phyloP scores from a whole-genome alignment of 306 rosid genomes.

The Trifolium subterraneum region DNA sequence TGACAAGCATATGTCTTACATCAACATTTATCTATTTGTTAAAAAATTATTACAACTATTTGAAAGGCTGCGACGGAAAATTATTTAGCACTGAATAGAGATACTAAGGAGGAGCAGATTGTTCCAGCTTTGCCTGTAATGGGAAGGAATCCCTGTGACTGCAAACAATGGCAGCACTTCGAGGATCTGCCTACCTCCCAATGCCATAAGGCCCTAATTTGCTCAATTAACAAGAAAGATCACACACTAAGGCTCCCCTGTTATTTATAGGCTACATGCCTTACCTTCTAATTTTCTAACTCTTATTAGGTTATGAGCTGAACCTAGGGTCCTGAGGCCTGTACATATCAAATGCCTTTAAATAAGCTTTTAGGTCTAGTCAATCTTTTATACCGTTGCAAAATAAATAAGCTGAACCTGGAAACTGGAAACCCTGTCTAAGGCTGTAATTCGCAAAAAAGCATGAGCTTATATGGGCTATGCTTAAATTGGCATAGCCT shows the following conservation, averaged over 20 bases:
- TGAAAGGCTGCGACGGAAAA: not conserved
- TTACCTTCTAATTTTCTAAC: not conserved
- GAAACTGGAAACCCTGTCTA: not conserved
- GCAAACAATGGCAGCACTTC: not conserved
- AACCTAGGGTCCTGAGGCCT: not conserved
- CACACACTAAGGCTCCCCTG: not conserved
- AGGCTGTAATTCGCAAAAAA: not conserved
- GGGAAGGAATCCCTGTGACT: not conserved
- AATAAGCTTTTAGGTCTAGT: not conserved
- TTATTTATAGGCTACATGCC: not conserved
- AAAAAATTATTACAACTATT: not conserved
- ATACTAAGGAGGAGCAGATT: too few relatives aligned
- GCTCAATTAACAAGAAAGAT: not conserved
- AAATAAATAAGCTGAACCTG: not conserved
- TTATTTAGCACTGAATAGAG: too few relatives aligned
- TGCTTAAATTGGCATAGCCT: slow-evolving; percentile 1
- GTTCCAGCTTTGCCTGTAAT: not conserved
- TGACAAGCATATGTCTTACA: not conserved
- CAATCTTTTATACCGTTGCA: not conserved
- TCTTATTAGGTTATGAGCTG: not conserved
- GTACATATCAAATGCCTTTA: not conserved
- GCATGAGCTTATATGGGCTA: not conserved
- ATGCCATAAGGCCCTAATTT: not conserved
- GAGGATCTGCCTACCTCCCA: not conserved
- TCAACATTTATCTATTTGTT: not conserved